Conservation (phyloP, 2,329 filamentous ascomycete species). For the Sarocladium brachiariae region DNA sequence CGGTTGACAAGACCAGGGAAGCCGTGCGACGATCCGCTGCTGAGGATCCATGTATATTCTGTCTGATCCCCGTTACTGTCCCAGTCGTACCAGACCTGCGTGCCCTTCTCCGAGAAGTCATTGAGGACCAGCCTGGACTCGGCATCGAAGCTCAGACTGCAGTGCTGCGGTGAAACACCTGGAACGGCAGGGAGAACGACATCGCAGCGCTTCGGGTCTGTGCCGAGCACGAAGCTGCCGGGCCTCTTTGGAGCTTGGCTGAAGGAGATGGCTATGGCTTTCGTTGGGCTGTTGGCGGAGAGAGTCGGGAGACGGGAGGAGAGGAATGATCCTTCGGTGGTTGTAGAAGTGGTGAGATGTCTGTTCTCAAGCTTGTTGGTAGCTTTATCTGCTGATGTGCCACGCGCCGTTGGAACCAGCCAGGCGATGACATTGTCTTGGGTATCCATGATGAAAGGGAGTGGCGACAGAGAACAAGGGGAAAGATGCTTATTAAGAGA, state of each 20-base stretch:
- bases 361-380: conserved; percentile 25
- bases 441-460: conserved; percentile 13
- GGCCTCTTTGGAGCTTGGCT: conserved; percentile 25
- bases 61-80: conserved; percentile 30
- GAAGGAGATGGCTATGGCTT: conserved; percentile 30
- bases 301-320: conserved; percentile 22
- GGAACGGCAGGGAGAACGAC: conserved; percentile 28
- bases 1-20: conserved; percentile 27
- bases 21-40: conserved; percentile 23
- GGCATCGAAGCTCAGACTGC: conserved; percentile 31
- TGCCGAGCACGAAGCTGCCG: conserved; percentile 31
- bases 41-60: conserved; percentile 30
- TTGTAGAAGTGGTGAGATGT: conserved; percentile 17
- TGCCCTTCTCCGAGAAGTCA: conserved; percentile 30
- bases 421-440: conserved; percentile 29
- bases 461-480: not conserved
- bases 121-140: conserved; percentile 30
- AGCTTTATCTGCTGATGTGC: conserved; percentile 26
- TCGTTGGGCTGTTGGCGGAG: conserved; percentile 17
- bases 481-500: not conserved
- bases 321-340: conserved; percentile 19
- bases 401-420: conserved; percentile 30
- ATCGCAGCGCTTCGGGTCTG: conserved; percentile 29
- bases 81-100: conserved; percentile 36
- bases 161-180: conserved; percentile 30